Evolutionary conservation across 139 green algal genomes (phyloP).

Genomic region (Chlorella sp.): DNA sequence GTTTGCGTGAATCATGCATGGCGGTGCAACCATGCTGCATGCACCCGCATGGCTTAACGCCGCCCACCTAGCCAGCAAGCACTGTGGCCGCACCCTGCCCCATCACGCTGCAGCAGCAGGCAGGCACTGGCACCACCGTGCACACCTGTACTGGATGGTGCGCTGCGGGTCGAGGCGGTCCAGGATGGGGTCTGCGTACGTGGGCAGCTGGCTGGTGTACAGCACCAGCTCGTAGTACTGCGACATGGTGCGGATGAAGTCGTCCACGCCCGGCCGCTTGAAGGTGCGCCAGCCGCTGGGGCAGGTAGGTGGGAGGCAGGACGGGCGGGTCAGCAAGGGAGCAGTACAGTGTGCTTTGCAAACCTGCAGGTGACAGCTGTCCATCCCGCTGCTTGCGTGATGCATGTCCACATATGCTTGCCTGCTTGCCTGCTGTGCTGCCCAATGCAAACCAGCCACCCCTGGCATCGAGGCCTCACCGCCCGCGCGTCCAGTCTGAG

Average conservation of each 20-base stretch:
- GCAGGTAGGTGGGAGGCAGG: neutral
- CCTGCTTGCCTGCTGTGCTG: neutral
- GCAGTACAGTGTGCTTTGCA: too few species aligned
- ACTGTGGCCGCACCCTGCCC: too few species aligned
- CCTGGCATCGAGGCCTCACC: conserved; percentile 32
- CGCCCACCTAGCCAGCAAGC: too few species aligned
- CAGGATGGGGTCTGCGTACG: conserved; percentile 93
- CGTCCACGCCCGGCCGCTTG: conserved; percentile 93
- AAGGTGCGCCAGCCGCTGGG: conserved; percentile 83
- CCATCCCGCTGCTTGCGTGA: too few species aligned
- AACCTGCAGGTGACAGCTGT: too few species aligned
- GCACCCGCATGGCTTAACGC: too few species aligned
- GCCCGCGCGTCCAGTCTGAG: conserved; percentile 89
- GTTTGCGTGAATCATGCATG: too few species aligned
- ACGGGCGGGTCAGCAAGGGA: neutral
- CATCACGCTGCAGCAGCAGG: too few species aligned
- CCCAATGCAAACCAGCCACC: neutral
- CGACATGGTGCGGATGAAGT: conserved; percentile 90
- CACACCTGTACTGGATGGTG: conserved; percentile 69
- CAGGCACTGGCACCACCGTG: too few species aligned
- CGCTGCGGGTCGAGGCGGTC: conserved; percentile 91
- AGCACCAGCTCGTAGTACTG: conserved; percentile 97
- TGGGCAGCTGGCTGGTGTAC: conserved; percentile 88
- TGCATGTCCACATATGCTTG: too few species aligned
- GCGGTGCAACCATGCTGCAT: too few species aligned